Base-by-base conservation (phyloP, 2,329 filamentous ascomycete genomes). In the Beauveria scarabaeidicola region DNA sequence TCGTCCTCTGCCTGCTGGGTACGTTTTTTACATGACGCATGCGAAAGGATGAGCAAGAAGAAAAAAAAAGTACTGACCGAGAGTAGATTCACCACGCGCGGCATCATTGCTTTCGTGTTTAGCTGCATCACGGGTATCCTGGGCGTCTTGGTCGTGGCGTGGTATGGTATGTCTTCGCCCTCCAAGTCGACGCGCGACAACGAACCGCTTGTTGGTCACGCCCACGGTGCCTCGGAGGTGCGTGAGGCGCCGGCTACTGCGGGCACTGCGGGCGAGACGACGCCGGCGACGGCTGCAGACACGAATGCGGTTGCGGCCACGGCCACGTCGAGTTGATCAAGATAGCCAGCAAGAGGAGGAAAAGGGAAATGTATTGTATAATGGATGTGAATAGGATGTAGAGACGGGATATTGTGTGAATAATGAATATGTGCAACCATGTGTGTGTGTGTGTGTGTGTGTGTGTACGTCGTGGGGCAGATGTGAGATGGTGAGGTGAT, bases 41-140 rank as follows among this genome's bases (percentile, higher is more conserved):
- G 32, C 32, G 32, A 36, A 36, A 13, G 32, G 1, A 6, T 29
- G 21, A 21, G 27, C 40, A 47, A 19, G 10, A 44, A 13, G 40
- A 53, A 65, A 25, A 60, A 3, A n/a, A n/a, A n/a, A n/a, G 29
- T 54, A 23, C 52, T 55, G 19, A 55, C 52, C 11, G 41, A 21
- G 10, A 32, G 2, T 40, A 79, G 79, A 0, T 91, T 92, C 69
- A 90, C 86, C 0, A 71, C 84, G 0, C 79, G 80, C 40, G 90
- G 90, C 8, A 88, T 89, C 47, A 81, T 91, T 1, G 90, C 90
- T 11, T 73, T 94, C 64, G 85, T 86, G 2, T 90, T 93, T 68
- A 90, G 86, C 67, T 82, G 81, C 63, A 63, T 91, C 3, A 80
- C 81, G 17, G 90, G 88, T 2, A 75, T 91, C 52, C 65, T 90